These are phyloP conservation scores for Exophiala aquamarina DNA, from an alignment of 2,329 filamentous ascomycete species.

Conservation along the genomic window DNA sequence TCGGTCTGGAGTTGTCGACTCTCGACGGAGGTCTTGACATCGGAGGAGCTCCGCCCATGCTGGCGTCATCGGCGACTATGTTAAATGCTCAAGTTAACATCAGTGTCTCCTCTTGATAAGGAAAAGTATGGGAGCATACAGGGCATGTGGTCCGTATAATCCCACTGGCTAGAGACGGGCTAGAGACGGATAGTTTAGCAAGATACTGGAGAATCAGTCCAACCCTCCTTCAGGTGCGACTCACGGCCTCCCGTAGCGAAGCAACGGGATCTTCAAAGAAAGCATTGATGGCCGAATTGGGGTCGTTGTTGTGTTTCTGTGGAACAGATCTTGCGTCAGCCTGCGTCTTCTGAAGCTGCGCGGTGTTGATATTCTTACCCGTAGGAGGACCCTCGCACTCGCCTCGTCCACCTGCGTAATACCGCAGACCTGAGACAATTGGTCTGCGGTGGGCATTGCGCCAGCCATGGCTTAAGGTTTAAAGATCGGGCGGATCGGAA, in stretches of 20 bases:
- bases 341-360: too few relatives aligned
- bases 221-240: slow-evolving; percentile 1
- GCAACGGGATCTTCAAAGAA: slow-evolving; percentile 45
- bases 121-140: slow-evolving; percentile 16
- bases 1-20: slow-evolving; percentile 35
- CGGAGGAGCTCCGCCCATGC: slow-evolving; percentile 37
- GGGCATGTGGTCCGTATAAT: slow-evolving; percentile 25
- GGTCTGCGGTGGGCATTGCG: slow-evolving; percentile 13
- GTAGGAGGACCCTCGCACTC: slow-evolving; percentile 17
- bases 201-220: too few relatives aligned
- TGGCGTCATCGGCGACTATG: slow-evolving; percentile 38
- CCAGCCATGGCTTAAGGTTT: slow-evolving; percentile 15
- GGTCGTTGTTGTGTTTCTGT: slow-evolving; percentile 45
- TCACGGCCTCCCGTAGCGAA: slow-evolving; percentile 14
- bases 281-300: slow-evolving; percentile 47
- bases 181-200: slow-evolving; percentile 3
- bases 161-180: slow-evolving; percentile 21
- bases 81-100: slow-evolving; percentile 30
- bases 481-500: too few relatives aligned
- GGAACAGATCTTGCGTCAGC: too few relatives aligned
- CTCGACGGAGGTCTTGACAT: slow-evolving; percentile 50
- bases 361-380: slow-evolving; percentile 8
- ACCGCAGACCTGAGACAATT: slow-evolving; percentile 16
- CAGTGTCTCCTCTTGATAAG: background rate
- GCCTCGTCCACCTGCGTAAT: slow-evolving; percentile 17